Conservation (phyloP, 805 yeast species). For the Gaillardinia entomophila region DNA sequence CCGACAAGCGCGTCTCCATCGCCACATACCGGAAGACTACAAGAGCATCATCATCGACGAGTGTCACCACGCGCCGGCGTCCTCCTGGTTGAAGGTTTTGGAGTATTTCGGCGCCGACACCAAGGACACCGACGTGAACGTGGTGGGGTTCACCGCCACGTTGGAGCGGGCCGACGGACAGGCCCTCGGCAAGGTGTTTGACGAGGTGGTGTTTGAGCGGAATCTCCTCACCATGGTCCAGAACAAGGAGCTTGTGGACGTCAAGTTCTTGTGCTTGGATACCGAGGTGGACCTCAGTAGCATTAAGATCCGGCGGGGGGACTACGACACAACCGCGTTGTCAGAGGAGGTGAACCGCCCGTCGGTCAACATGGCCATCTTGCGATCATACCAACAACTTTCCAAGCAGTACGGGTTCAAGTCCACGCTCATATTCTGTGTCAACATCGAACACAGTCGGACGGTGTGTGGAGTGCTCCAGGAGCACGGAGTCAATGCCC, state of each 20-base stretch:
- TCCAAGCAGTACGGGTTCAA: slow-evolving; percentile 34
- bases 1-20: slow-evolving; percentile 39
- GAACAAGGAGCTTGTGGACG: slow-evolving; percentile 66
- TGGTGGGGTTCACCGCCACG: slow-evolving; percentile 88
- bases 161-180: slow-evolving; percentile 69
- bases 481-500: slow-evolving; percentile 59
- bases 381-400: slow-evolving; percentile 43
- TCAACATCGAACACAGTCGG: slow-evolving; percentile 62
- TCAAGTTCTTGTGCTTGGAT: slow-evolving; percentile 54
- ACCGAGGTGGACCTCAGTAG: slow-evolving; percentile 39
- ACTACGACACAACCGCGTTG: slow-evolving; percentile 48
- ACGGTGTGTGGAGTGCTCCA: slow-evolving; percentile 49
- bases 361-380: slow-evolving; percentile 50
- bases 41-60: slow-evolving; percentile 82
- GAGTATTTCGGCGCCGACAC: slow-evolving; percentile 49
- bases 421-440: slow-evolving; percentile 74
- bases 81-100: slow-evolving; percentile 54
- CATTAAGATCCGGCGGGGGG: slow-evolving; percentile 35
- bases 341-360: slow-evolving; percentile 51
- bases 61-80: slow-evolving; percentile 86
- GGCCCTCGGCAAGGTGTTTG: slow-evolving; percentile 55
- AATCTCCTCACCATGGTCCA: slow-evolving; percentile 60
- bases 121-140: slow-evolving; percentile 40
- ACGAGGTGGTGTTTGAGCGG: slow-evolving; percentile 68
- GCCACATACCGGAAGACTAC: slow-evolving; percentile 53